These are phyloP conservation scores for Colletotrichum filicis DNA, from an alignment of 2,329 filamentous ascomycete species.

Conservation along the genomic window DNA sequence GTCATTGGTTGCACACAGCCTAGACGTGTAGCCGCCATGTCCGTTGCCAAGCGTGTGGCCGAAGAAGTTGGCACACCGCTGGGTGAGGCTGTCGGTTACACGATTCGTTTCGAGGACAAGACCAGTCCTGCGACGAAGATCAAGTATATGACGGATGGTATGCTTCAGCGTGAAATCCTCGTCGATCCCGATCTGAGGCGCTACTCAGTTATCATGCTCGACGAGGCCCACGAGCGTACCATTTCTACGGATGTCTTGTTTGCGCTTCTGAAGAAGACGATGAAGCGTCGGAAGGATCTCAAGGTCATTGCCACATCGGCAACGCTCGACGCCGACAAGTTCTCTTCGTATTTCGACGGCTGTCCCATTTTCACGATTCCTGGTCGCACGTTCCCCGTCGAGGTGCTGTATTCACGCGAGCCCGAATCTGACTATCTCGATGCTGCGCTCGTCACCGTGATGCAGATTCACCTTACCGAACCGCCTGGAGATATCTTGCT, in stretches of 20 bases:
- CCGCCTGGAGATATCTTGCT: slow-evolving; percentile 94
- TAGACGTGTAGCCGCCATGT: slow-evolving; percentile 96
- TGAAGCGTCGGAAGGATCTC: slow-evolving; percentile 86
- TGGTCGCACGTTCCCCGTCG: slow-evolving; percentile 93
- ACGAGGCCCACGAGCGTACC: slow-evolving; percentile 97
- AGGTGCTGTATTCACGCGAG: slow-evolving; percentile 94
- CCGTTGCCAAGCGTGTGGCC: slow-evolving; percentile 94
- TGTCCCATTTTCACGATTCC: slow-evolving; percentile 98
- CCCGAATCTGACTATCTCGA: slow-evolving; percentile 97
- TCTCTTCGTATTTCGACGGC: slow-evolving; percentile 94
- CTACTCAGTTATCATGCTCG: slow-evolving; percentile 97
- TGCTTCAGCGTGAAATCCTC: slow-evolving; percentile 95
- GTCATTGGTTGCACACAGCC: slow-evolving; percentile 98
- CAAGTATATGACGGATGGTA: slow-evolving; percentile 99
- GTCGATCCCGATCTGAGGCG: slow-evolving; percentile 88
- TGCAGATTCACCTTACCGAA: slow-evolving; percentile 97
- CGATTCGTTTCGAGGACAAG: slow-evolving; percentile 96
- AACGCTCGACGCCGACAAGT: slow-evolving; percentile 96
- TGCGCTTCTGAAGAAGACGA: slow-evolving; percentile 90
- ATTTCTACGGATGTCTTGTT: slow-evolving; percentile 97
- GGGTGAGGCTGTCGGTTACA: slow-evolving; percentile 95
- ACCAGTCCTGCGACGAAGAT: slow-evolving; percentile 90
- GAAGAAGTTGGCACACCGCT: slow-evolving; percentile 94
- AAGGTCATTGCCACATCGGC: slow-evolving; percentile 97
- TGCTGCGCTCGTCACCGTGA: slow-evolving; percentile 92